Base-by-base conservation (phyloP, 371 early-diverging fungal genomes). In the Mucor circinelloides region DNA sequence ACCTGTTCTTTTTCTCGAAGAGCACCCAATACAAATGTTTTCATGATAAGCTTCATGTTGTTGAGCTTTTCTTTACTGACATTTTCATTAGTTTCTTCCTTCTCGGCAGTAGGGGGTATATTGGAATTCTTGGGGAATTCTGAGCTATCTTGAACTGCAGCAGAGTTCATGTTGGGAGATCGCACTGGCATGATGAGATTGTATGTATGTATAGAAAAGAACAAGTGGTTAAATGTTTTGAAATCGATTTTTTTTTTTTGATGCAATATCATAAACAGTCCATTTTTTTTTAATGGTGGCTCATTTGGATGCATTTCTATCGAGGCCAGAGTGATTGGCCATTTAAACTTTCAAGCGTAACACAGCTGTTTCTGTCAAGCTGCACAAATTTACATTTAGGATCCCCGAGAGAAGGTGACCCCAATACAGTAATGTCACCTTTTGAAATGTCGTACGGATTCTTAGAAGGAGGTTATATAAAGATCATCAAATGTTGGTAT, bases 1-100 rank as follows among this genome's bases (percentile, higher is more conserved):
- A 83, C 83, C 81, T 80, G 75, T 38, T 77, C 78, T 52, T 80
- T 77, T 63, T 80, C 81, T 34, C 77, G 73, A 15, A 83, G 64
- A 34, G 83, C 83, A 25, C 83, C 81, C 48, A 66, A 58, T 17
- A 80, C 63, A 67, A 69, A 83, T 3, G 76, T 74, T 28, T 69
- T 72, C 81, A 83, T 83, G 67, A 87, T 78, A 44, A 78, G 69
- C 58, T 70, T 77, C 69, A 79, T 74, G 44, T 83, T 80, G 17
- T 32, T 59, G 6, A 73, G 40, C 38, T 79, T 82, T 55, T 82
- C 83, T 61, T 73, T 69, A 19, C 52, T 70, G 42, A 70, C 75
- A 19, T 58, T 70, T 40, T 74, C 75, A 28, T 67, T 74, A 6
- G 70, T 70, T 46, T 76, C 76, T 23, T 76, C 76, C 15, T 23